Evolutionary conservation across 805 yeast genomes (phyloP), one percentile per base, ranked within the genome.

Genomic region (Starmera dryadoides): DNA sequence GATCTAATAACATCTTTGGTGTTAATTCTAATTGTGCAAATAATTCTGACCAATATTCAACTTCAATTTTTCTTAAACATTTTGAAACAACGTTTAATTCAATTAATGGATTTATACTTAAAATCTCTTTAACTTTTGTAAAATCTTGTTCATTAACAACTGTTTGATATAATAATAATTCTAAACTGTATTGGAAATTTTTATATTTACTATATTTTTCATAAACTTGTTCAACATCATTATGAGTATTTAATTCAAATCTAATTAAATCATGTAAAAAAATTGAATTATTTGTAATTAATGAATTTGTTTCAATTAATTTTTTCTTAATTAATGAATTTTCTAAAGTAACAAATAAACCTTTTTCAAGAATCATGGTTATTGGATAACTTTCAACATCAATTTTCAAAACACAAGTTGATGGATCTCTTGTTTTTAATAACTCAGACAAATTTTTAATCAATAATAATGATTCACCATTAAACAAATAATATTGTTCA

Each of bases 41-140:
- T 35, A 73, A 62, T n/a, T 50, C 50, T 14, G 55, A 44, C 79
- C 79, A 74, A 45, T 67, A 64, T 20, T 53, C 58, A 22, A 64
- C 61, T 47, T 74, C 79, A n/a, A 73, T 71, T 43, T 73, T 74
- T 35, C 79, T 50, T 39, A 74, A 58, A 49, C 77, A 72, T 41
- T 69, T 71, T 16, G 74, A 69, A 38, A 64, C 64, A 20, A 73
- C 63, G 14, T 52, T 49, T 11, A 57, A 38, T 32, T 50, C 55
- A 35, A 42, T 40, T 3, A 45, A 20, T 12, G 49, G 50, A 35
- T 52, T 51, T 7, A 46, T 32, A 30, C 51, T 47, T 18, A 61
- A 43, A 21, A 57, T 33, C 6, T 42, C 31, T 15, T 55, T 40
- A 9, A 53, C 33, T 3, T 44, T 30, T n/a, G 47, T 23, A 8